Evolutionary conservation across 2,329 filamentous ascomycete species (phyloP), one percentile per base, ranked within the genome.

Genomic region (Septoria linicola): DNA sequence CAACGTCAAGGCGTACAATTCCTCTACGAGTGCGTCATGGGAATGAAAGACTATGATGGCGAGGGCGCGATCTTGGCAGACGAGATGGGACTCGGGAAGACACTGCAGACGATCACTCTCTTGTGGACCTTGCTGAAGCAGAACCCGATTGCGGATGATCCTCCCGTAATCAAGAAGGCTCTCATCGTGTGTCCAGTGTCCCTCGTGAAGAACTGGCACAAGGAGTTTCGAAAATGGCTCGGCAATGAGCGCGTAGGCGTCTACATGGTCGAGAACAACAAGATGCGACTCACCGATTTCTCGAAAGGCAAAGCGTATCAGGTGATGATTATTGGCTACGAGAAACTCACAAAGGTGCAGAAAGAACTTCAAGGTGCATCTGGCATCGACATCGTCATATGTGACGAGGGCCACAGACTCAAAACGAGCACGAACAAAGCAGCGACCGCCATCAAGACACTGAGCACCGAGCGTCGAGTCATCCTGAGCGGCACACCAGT

Each of bases 81-180:
- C 63, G 85, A 88, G 60, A 89, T 89, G 85, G 85, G 85, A 0
- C 68, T 89, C 1, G 85, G 85, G 16, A 89, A 89, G 69, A 88
- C 85, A 1, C 65, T 88, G 27, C 85, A 88, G 62, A 88, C 85
- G 0, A 88, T 89, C 61, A 74, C 85, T 2, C 68, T 88, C 39
- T 64, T 88, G 10, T 88, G 85, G 85, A 88, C 85, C 1, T 67
- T 88, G 27, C 69, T 88, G 55, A 88, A 87, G 66, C 85, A 88
- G 62, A 87, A 84, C 62, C 84, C 84, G 0, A 74, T 87, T 4
- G 74, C 82, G 58, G 79, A 79, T 32, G 76, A 73, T 21, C 61
- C 70, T 2, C 81, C 83, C 1, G 79, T 87, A 0, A 76, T 88
- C 40, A 85, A 80, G 58, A 88, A 88, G 63, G 85, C 84, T 1